Base-by-base conservation (phyloP, 108 stramenopile genomes). In the Cyclotella choctawhatcheeana region DNA sequence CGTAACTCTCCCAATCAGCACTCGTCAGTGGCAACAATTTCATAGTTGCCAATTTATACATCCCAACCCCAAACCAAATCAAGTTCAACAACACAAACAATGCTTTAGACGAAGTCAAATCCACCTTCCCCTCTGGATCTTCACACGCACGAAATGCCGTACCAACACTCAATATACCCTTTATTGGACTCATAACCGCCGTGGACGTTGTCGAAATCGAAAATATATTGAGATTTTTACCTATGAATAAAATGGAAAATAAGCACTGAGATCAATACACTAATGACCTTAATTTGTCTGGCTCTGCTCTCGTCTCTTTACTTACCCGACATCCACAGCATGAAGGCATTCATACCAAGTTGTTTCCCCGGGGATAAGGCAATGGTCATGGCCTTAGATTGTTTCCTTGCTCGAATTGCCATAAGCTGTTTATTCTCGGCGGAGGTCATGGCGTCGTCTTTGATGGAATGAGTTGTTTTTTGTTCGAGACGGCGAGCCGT, bases 281-380 rank as follows among this genome's bases (percentile, higher is more conserved):
- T n/a, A n/a, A n/a, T n/a, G n/a, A n/a, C n/a, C n/a, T n/a, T n/a
- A n/a, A n/a, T n/a, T n/a, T n/a, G n/a, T n/a, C n/a, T n/a, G n/a
- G n/a, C n/a, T n/a, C n/a, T n/a, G n/a, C n/a, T n/a, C n/a, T n/a
- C n/a, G n/a, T n/a, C n/a, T n/a, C n/a, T n/a, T n/a, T n/a, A n/a
- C n/a, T n/a, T n/a, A n/a, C n/a, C n/a, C n/a, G n/a, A n/a, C 97
- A 98, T 98, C 80, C 89, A 98, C 81, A 98, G 82, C 97, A 98
- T 98, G 69, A 98, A 98, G 6, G 86, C 93, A 67, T 97, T 96
- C 95, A 96, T 96, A 21, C 83, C 58, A 43, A 98, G 73, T 69
- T 88, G 90, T 67, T 94, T 89, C 18, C 94, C 96, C 2, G 97
- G 97, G 33, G 82, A 84, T 31, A 85, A 75, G 0, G 97, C 97